A percentile compares a stretch with the other conserved stretches of the same genome.
Evolutionary conservation across 768 basidiomycete genomes (phyloP).

Genomic region (Tremella yokohamensis): DNA sequence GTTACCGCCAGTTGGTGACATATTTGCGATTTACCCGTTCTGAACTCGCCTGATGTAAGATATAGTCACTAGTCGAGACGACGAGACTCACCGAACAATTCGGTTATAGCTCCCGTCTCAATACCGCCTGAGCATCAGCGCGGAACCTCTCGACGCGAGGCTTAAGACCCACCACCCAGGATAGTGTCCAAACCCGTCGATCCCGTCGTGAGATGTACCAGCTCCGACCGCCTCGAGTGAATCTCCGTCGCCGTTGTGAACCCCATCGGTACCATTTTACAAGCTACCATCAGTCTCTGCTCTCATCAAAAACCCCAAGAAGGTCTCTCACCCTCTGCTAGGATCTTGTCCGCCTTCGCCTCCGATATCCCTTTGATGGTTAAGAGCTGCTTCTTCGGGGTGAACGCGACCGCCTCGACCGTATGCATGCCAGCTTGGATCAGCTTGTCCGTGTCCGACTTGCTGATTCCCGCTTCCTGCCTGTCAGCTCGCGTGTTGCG

Average conservation of each 20-base stretch:
- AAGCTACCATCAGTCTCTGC: conserved; percentile 57
- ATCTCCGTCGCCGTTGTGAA: conserved; percentile 98
- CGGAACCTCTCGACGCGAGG: not conserved
- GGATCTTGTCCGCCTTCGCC: conserved; percentile 92
- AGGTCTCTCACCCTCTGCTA: conserved; percentile 68
- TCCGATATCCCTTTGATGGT: conserved; percentile 96
- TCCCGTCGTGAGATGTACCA: conserved; percentile 94
- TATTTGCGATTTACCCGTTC: conserved; percentile 96
- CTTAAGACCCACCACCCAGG: conserved; percentile 61
- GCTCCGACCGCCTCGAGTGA: conserved; percentile 87
- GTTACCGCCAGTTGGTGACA: conserved; percentile 98
- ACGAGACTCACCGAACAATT: conserved; percentile 65
- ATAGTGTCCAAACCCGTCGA: conserved; percentile 93
- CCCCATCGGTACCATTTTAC: conserved; percentile 93
- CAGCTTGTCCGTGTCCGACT: conserved; percentile 93
- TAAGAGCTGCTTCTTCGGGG: conserved; percentile 85
- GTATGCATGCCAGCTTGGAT: conserved; percentile 87
- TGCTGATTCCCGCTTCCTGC: conserved; percentile 81
- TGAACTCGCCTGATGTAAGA: conserved; percentile 72
- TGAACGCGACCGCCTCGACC: conserved; percentile 92
- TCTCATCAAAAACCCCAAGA: not conserved
- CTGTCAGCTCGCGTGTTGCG: not conserved
- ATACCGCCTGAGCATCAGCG: conserved; percentile 63
- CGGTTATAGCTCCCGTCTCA: conserved; percentile 97
- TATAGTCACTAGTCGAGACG: not conserved